Evolutionary conservation across 106 monocot species (phyloP), one percentile per base, ranked within the genome.

Genomic region (Dendrobium officinale): DNA sequence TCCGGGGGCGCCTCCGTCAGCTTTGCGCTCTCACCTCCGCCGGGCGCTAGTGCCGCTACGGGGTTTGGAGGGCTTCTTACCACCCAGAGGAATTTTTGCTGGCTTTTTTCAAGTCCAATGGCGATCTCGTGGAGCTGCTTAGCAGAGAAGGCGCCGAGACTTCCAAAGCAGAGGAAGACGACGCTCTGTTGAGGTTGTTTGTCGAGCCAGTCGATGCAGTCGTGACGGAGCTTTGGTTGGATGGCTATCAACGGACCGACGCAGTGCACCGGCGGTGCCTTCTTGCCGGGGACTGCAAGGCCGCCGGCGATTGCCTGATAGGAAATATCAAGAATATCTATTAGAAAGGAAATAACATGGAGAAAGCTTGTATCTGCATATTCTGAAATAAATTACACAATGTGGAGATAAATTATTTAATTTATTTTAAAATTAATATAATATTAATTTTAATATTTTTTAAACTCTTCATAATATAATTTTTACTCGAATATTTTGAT

Each of bases 151-250:
- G 11, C n/a, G 1, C 94, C 94, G 45, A 89, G 18, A 76, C 94
- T 94, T 58, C 94, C 94, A 72, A 94, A 94, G 79, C 88, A 85
- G 75, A 94, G 79, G 81, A 94, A 94, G 33, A 91, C 87, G 4
- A 94, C 94, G 68, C 94, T 94, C 20, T 55, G 78, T 26, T 48
- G 56, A 0, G 91, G 94, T 49, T 88, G 92, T 9, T 41, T 19
- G 80, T 95, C 88, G 26, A 95, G 84, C 94, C 92, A 95, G 24
- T 26, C 9, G 11, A 95, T 45, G 75, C 86, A 88, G 41, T 86
- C 81, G 31, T 80, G 81, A 2, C 27, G 76, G 24, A 9, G 2
- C 49, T 76, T 43, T 20, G 76, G 5, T 26, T 76, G 76, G 16
- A 54, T 49, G 22, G 22, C 10, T 20, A 55, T 72, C 9, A 83